A percentile compares a stretch with the other conserved stretches of the same genome.
Conservation (phyloP, 331 rosid species). For the Ulmus americana region DNA sequence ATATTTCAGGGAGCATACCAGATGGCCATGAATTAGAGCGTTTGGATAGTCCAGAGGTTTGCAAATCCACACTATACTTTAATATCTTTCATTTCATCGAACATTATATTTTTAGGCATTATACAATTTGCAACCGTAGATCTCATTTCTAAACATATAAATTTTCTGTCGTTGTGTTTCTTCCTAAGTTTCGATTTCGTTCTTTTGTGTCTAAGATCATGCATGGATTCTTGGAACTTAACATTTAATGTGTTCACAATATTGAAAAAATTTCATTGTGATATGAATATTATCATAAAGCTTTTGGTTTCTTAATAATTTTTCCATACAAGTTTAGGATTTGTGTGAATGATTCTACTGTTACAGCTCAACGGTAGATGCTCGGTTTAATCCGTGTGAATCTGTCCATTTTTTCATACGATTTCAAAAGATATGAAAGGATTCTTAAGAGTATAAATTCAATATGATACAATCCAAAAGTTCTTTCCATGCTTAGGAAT, state of each 20-base stretch:
- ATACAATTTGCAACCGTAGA: background rate
- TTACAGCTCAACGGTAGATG: background rate
- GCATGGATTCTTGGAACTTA: background rate
- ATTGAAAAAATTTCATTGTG: background rate
- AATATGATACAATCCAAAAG: background rate
- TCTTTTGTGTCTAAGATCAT: background rate
- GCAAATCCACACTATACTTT: background rate
- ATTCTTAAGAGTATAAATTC: background rate
- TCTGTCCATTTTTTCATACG: background rate
- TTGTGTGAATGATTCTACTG: background rate
- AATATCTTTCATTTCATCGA: background rate
- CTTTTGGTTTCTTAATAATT: background rate
- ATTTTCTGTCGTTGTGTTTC: background rate
- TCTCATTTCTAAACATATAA: background rate
- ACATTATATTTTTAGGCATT: background rate
- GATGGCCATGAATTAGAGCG: slow-evolving; percentile 93
- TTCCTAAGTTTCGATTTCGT: background rate
- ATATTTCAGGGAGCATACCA: slow-evolving; percentile 87
- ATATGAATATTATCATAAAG: background rate
- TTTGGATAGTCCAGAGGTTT: slow-evolving; percentile 85
- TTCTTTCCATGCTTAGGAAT: background rate
- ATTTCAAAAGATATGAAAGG: background rate
- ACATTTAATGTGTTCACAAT: too few species aligned
- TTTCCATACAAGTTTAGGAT: background rate
- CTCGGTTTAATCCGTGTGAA: background rate